phyloP scores from a whole-genome alignment of 2,329 filamentous ascomycete genomes.

The Pezicula rhizophila region DNA sequence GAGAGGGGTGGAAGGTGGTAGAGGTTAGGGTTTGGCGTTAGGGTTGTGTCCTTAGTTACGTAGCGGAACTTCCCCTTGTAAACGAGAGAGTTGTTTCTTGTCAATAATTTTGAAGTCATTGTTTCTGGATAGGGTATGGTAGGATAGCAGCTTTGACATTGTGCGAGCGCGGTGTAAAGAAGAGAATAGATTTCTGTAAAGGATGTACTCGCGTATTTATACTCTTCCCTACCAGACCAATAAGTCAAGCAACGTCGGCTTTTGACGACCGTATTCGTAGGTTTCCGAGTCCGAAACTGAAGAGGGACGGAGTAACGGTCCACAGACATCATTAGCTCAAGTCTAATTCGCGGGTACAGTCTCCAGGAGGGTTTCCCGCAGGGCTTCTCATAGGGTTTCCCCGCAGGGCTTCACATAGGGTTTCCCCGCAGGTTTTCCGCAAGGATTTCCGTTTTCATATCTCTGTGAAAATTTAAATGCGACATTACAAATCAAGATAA shows the following conservation, averaged over 20 bases:
- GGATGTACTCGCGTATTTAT: not conserved
- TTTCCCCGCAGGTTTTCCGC: no score
- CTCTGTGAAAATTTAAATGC: no score
- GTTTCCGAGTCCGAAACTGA: not conserved
- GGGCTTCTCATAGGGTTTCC: constrained; percentile 7
- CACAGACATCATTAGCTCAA: not conserved
- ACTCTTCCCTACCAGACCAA: not conserved
- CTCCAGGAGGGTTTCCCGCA: constrained; percentile 10
- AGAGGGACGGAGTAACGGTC: not conserved
- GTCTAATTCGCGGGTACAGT: not conserved
- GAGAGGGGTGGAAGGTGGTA: constrained; percentile 6
- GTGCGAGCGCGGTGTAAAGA: not conserved
- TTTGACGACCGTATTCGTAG: not conserved
- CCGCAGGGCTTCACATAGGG: no score
- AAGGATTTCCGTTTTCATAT: no score
- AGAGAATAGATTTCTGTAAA: not conserved
- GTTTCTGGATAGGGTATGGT: not conserved
- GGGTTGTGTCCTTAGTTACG: not conserved
- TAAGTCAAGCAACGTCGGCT: no score
- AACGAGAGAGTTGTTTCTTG: not conserved
- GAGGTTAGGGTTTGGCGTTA: not conserved
- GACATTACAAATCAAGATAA: no score
- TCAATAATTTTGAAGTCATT: not conserved
- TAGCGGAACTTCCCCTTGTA: not conserved
- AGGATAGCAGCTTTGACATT: not conserved